A percentile compares a stretch with the other conserved stretches of the same genome.
phyloP scores from a whole-genome alignment of 2,329 filamentous ascomycete genomes.

The Epichloe amarillans region DNA sequence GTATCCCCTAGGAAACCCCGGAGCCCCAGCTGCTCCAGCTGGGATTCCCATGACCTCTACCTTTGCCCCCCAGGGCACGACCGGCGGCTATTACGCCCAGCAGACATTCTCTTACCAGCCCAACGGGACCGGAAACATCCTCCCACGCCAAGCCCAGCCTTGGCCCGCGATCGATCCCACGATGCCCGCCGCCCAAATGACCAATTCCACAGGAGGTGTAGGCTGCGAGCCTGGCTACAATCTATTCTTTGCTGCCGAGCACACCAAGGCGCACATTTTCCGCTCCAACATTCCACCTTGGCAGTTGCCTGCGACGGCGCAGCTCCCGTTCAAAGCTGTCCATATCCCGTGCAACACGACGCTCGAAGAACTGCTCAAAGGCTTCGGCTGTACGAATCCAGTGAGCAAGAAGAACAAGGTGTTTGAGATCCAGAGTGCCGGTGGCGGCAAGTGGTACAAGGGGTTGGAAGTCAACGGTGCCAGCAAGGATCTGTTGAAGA shows the following conservation, averaged over 20 bases:
- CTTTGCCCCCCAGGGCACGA: slow-evolving; percentile 1
- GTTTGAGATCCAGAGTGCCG: slow-evolving; percentile 41
- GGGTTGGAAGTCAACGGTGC: slow-evolving; percentile 38
- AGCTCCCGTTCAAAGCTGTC: slow-evolving; percentile 33
- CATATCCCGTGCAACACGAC: slow-evolving; percentile 40
- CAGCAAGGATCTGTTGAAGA: slow-evolving; percentile 32
- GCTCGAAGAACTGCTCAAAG: slow-evolving; percentile 42
- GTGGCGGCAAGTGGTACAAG: slow-evolving; percentile 45
- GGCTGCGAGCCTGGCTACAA: slow-evolving; percentile 50
- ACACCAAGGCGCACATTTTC: slow-evolving; percentile 48
- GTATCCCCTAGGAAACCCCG: slow-evolving; percentile 9
- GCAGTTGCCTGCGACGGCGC: slow-evolving; percentile 30
- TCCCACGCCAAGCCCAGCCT: slow-evolving; percentile 26
- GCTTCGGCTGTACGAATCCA: slow-evolving; percentile 42
- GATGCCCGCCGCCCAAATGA: slow-evolving; percentile 40
- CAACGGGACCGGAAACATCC: slow-evolving; percentile 22
- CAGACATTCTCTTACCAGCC: slow-evolving; percentile 22
- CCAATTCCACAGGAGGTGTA: slow-evolving; percentile 42
- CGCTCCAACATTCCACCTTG: slow-evolving; percentile 38
- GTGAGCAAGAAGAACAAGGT: slow-evolving; percentile 39
- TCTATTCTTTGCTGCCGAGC: slow-evolving; percentile 44
- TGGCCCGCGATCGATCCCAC: slow-evolving; percentile 29
- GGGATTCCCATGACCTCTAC: not conserved
- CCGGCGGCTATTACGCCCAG: slow-evolving; percentile 14
- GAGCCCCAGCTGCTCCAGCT: not conserved